A percentile compares a stretch with the other conserved stretches of the same genome.
These are phyloP conservation scores for Tetracladium marchalianum DNA, from an alignment of 495 filamentous ascomycete species.

Conservation along the genomic window DNA sequence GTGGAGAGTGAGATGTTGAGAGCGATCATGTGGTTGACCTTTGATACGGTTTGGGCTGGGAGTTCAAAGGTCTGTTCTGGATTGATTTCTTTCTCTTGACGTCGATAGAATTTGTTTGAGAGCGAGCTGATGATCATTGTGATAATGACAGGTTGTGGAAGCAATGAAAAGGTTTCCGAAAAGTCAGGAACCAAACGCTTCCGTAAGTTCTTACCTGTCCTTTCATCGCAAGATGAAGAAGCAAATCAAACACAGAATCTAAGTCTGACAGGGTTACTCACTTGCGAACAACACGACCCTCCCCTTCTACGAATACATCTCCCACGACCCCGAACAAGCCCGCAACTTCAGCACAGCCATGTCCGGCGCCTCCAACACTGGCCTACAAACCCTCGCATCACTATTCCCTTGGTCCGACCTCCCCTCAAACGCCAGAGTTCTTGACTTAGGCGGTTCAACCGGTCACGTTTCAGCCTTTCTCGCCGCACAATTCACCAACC, in stretches of 20 bases:
- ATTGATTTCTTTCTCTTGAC: not conserved
- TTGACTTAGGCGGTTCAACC: constrained; percentile 1
- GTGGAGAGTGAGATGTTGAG: constrained; percentile 1
- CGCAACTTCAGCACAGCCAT: not conserved
- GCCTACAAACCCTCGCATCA: not conserved
- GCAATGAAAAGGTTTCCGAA: not conserved
- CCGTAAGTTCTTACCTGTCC: not conserved
- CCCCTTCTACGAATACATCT: constrained; percentile 15
- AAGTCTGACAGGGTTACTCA: constrained; percentile 8
- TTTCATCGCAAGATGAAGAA: not conserved
- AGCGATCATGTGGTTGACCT: not conserved
- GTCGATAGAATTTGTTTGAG: not conserved
- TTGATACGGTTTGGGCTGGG: constrained; percentile 4
- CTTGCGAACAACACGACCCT: constrained; percentile 9
- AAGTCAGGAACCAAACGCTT: constrained; percentile 4
- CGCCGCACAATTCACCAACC: not conserved
- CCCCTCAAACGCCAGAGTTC: not conserved
- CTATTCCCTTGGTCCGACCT: constrained; percentile 1
- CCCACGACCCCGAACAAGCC: constrained; percentile 12
- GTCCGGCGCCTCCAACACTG: not conserved
- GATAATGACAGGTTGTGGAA: not conserved
- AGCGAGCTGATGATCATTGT: too few species aligned
- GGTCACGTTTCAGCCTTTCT: constrained; percentile 1
- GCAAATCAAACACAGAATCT: not conserved
- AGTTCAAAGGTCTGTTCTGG: not conserved